Evolutionary conservation across 192 early-diverging fungal species (phyloP), one percentile per base, ranked within the genome.

Genomic region (Linnemannia hyalina): DNA sequence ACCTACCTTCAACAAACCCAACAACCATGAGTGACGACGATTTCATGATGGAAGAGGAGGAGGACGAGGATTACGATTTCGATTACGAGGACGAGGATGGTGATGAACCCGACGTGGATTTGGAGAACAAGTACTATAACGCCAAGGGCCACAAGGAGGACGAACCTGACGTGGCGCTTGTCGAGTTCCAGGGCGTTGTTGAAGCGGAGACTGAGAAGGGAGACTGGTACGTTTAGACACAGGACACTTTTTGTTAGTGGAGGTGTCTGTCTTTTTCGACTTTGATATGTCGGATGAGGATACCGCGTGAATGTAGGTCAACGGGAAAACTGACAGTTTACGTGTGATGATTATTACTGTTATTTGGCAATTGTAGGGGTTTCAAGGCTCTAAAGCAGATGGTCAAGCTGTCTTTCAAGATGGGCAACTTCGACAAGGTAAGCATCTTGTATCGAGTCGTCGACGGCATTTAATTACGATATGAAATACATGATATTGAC

Each of bases 311-410:
- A 63, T 29, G 9, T 44, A 10, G 23, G 29, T 41, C 32, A 11
- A 32, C 11, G 60, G 8, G 10, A 32, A 11, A 32, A 77, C 46
- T 74, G 11, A 44, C 63, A 36, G n/a, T 9, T 23, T 26, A 38
- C 26, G n/a, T 26, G n/a, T 26, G 15, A 32, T 42, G 23, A 6
- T n/a, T 54, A 18, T 49, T 76, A 18, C 49, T 76, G 18, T 46
- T 23, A 57, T 68, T 44, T 35, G 47, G 23, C 11, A 36, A 22
- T 32, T 26, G n/a, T 35, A 97, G 97, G 97, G 96, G 96, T 29
- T 97, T 97, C 88, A 97, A 97, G 74, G 94, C 97, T 0, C 80
- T 95, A 42, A 97, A 97, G 87, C 97, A 97, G 82, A 96, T 96
- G 90, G 91, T 94, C 60, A 97, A 97, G 76, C 83, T 96, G 44